A percentile compares a stretch with the other conserved stretches of the same genome.
Evolutionary conservation across 2,329 filamentous ascomycete species (phyloP).

Genomic region (Fusarium irregulare): DNA sequence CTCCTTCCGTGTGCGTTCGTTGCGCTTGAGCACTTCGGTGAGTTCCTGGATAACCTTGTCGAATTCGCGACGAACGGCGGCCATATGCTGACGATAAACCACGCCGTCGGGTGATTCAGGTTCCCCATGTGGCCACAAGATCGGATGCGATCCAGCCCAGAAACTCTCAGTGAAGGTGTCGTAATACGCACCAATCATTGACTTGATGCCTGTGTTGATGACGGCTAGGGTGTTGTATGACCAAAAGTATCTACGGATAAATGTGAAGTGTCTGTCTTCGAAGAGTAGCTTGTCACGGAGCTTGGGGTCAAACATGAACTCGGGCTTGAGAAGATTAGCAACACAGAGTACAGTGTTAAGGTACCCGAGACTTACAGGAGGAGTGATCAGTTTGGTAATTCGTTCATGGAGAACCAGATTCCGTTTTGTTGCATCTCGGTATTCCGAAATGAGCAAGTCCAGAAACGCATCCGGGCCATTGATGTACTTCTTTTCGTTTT

Average conservation of each 20-base stretch:
- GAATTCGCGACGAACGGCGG: conserved; percentile 59
- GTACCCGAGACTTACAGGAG: conserved; percentile 2
- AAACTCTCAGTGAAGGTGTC: conserved; percentile 69
- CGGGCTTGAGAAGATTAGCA: conserved; percentile 48
- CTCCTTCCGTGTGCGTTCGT: conserved; percentile 65
- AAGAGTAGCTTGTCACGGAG: conserved; percentile 69
- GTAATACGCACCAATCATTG: conserved; percentile 67
- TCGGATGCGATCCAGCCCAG: conserved; percentile 66
- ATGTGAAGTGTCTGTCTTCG: conserved; percentile 70
- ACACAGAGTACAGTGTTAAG: not conserved
- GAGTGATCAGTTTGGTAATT: conserved; percentile 69
- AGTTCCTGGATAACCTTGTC: conserved; percentile 64
- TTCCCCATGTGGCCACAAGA: conserved; percentile 65
- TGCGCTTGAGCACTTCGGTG: conserved; percentile 59
- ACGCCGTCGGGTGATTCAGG: conserved; percentile 57
- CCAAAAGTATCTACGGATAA: conserved; percentile 72
- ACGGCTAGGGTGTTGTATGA: conserved; percentile 70
- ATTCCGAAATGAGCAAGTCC: conserved; percentile 68
- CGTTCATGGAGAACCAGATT: conserved; percentile 67
- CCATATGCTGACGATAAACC: conserved; percentile 62
- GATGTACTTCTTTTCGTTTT: conserved; percentile 64
- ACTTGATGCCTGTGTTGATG: conserved; percentile 68
- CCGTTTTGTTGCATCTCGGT: conserved; percentile 68
- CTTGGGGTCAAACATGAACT: conserved; percentile 69
- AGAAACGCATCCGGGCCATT: conserved; percentile 73